Conservation (phyloP, 345 rosid genomes). For the Acer campestre region DNA sequence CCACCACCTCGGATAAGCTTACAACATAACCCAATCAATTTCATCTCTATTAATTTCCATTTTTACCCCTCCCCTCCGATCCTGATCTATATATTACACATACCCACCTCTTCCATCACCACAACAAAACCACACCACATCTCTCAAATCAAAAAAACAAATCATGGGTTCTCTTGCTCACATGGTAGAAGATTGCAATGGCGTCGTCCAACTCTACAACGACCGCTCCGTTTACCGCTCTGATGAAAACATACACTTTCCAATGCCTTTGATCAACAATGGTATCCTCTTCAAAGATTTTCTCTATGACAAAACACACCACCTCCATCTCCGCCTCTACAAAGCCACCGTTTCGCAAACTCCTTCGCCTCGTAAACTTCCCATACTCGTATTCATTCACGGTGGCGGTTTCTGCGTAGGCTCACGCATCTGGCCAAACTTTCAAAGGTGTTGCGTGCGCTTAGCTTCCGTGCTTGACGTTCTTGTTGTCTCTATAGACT, state of each 20-base stretch:
- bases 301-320: conserved; percentile 45
- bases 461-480: conserved; percentile 62
- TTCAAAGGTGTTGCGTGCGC: conserved; percentile 66
- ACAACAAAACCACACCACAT: no score
- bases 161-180: conserved; percentile 58
- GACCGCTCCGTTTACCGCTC: conserved; percentile 64
- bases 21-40: no score
- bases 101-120: not conserved
- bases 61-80: not conserved
- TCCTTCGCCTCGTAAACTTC: conserved; percentile 22
- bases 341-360: conserved; percentile 39
- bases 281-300: conserved; percentile 57
- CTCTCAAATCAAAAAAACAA: not conserved
- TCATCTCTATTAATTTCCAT: not conserved
- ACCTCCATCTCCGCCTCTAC: conserved; percentile 73
- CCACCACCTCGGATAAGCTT: not conserved
- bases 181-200: conserved; percentile 67
- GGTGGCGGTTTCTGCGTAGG: conserved; percentile 93
- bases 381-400: conserved; percentile 54
- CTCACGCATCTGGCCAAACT: conserved; percentile 71
- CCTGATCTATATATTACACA: not conserved
- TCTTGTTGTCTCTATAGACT: conserved; percentile 66
- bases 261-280: conserved; percentile 30
- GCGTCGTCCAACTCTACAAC: conserved; percentile 59
- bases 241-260: conserved; percentile 28